Evolutionary conservation across 176 grass and related monocot species (phyloP).

Genomic region (Zea mays): Zm-B73-REFERENCE-NAM-5.0 NC_050097.1:24917501-24918000

Average conservation of each 20-base stretch:
- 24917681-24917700: conserved; percentile 90
- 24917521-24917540: not conserved
- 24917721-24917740: conserved; percentile 82
- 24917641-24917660: conserved; percentile 83
- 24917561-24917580: conserved; percentile 9
- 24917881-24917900: not conserved
- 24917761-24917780: conserved; percentile 83
- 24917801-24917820: conserved; percentile 29
- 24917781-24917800: conserved; percentile 72
- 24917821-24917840: conserved; percentile 15
- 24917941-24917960: conserved; percentile 87
- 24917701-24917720: conserved; percentile 94
- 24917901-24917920: conserved; percentile 26
- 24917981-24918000: conserved; percentile 70
- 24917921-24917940: conserved; percentile 57
- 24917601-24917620: conserved; percentile 18
- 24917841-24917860: not conserved
- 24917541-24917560: not conserved
- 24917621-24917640: conserved; percentile 91
- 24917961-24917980: conserved; percentile 80
- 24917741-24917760: conserved; percentile 70
- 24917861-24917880: not conserved
- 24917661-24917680: conserved; percentile 90
- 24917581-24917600: not conserved
- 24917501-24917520: not conserved